These are phyloP conservation scores for Xerocomus spinulosus DNA, from an alignment of 768 basidiomycete genomes.

Conservation along the genomic window DNA sequence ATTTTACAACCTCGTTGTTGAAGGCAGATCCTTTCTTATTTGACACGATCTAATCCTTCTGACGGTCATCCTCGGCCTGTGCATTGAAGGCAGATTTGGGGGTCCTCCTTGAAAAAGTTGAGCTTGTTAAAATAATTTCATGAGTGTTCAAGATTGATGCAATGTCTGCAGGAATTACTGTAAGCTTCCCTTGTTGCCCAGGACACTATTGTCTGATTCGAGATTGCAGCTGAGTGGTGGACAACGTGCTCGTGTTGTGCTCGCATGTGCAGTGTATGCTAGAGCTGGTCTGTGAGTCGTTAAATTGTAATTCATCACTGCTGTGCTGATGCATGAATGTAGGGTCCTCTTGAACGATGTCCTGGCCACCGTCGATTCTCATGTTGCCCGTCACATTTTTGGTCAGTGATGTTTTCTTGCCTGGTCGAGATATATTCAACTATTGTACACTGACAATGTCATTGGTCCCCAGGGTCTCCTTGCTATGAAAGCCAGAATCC, in stretches of 20 bases:
- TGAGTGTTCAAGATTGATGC: neutral
- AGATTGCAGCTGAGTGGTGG: constrained; percentile 68
- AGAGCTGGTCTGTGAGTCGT: constrained; percentile 74
- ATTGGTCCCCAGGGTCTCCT: constrained; percentile 84
- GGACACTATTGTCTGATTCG: constrained; percentile 13
- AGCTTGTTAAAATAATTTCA: constrained; percentile 3
- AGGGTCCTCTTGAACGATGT: constrained; percentile 87
- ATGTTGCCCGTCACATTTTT: constrained; percentile 83
- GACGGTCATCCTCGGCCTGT: constrained; percentile 50
- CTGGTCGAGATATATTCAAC: too few relatives aligned
- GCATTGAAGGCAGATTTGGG: constrained; percentile 79
- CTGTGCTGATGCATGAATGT: neutral
- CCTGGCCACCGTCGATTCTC: constrained; percentile 80
- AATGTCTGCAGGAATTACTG: constrained; percentile 47
- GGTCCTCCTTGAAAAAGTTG: constrained; percentile 77
- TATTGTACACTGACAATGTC: constrained; percentile 59
- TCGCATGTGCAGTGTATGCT: constrained; percentile 89
- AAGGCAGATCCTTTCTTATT: constrained; percentile 42
- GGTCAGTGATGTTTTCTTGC: constrained; percentile 35
- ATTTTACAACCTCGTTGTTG: constrained; percentile 78
- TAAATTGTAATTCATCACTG: too few relatives aligned
- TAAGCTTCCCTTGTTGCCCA: constrained; percentile 27
- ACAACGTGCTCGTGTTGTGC: constrained; percentile 74
- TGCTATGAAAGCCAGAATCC: constrained; percentile 73
- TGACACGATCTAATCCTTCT: neutral